These are phyloP conservation scores for Penicillium simplicissimum DNA, from an alignment of 495 filamentous ascomycete species.

Conservation along the genomic window DNA sequence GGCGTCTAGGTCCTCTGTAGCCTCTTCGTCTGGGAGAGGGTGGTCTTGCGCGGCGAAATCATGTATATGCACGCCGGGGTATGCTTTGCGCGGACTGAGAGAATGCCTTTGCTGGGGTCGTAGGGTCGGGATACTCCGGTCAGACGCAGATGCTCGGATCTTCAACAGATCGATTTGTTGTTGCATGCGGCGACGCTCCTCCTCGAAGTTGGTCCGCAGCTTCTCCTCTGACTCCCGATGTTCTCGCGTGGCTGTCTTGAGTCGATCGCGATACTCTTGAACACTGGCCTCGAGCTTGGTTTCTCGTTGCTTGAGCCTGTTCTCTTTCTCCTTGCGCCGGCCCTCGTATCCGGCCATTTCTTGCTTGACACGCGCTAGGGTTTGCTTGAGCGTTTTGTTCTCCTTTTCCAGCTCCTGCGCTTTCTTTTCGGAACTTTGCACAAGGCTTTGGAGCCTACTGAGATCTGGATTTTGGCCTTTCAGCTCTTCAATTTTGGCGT, in stretches of 20 bases:
- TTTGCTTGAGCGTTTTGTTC: conserved; percentile 52
- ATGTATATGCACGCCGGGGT: conserved; percentile 34
- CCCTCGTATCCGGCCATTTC: conserved; percentile 55
- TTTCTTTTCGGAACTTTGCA: conserved; percentile 66
- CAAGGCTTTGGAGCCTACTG: conserved; percentile 52
- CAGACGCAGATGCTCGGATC: conserved; percentile 29
- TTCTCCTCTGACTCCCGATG: conserved; percentile 43
- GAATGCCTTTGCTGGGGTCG: conserved; percentile 28
- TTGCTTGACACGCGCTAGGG: conserved; percentile 52
- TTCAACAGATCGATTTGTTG: conserved; percentile 38
- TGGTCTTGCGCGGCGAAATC: conserved; percentile 35
- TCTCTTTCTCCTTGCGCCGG: conserved; percentile 52
- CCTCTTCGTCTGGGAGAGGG: conserved; percentile 28
- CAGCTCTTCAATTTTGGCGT: conserved; percentile 61
- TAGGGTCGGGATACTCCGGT: conserved; percentile 27
- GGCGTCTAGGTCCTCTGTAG: conserved; percentile 39
- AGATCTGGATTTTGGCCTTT: conserved; percentile 53
- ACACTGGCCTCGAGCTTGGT: conserved; percentile 48
- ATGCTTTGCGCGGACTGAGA: conserved; percentile 37
- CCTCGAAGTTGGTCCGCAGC: conserved; percentile 33
- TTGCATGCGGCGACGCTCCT: conserved; percentile 40
- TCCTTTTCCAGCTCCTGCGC: conserved; percentile 61
- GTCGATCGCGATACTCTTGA: conserved; percentile 46
- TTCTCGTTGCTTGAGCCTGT: conserved; percentile 50
- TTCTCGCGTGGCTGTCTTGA: conserved; percentile 39